A percentile compares a stretch with the other conserved stretches of the same genome.
phyloP scores from a whole-genome alignment of 2,329 filamentous ascomycete species.

The Phaeoacremonium minimum region DNA sequence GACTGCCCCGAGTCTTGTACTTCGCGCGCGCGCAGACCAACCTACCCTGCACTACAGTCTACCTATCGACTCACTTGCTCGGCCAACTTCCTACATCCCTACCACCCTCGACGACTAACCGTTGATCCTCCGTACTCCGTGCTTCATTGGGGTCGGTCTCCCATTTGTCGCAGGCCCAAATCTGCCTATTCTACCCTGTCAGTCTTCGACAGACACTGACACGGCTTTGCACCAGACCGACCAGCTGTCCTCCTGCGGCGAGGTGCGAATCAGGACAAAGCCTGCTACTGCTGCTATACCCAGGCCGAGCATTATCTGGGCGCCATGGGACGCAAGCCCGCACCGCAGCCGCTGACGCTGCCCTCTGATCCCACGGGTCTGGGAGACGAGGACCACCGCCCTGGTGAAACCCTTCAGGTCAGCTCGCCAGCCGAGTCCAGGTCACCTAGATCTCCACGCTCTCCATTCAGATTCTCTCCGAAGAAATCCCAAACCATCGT shows the following conservation, averaged over 20 bases:
- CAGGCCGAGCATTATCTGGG: slow-evolving; percentile 14
- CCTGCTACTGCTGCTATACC: slow-evolving; percentile 22
- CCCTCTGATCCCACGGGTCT: slow-evolving; percentile 28
- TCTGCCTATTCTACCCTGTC: slow-evolving; percentile 24
- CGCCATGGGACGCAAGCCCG: slow-evolving; percentile 53
- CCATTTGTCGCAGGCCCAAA: slow-evolving; percentile 27
- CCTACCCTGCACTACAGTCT: too few relatives aligned
- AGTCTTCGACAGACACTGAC: slow-evolving; percentile 28
- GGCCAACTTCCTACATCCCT: neutral
- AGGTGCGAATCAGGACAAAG: slow-evolving; percentile 24
- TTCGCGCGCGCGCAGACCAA: too few relatives aligned
- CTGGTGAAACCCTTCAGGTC: slow-evolving; percentile 26
- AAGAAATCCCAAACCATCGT: slow-evolving; percentile 15
- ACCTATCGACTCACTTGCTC: too few relatives aligned
- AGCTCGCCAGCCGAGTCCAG: slow-evolving; percentile 30
- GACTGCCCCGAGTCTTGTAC: too few relatives aligned
- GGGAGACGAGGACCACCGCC: slow-evolving; percentile 24
- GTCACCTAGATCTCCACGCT: slow-evolving; percentile 38
- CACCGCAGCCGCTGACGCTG: slow-evolving; percentile 54
- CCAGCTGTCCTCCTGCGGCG: slow-evolving; percentile 26
- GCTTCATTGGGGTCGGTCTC: slow-evolving; percentile 10
- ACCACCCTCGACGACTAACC: neutral
- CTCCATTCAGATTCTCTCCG: slow-evolving; percentile 39
- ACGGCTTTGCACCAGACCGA: slow-evolving; percentile 27
- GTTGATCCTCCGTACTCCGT: slow-evolving; percentile 1